Evolutionary conservation across 148 eudicot genomes (phyloP).

Genomic region (Chenopodium suecicum): DNA sequence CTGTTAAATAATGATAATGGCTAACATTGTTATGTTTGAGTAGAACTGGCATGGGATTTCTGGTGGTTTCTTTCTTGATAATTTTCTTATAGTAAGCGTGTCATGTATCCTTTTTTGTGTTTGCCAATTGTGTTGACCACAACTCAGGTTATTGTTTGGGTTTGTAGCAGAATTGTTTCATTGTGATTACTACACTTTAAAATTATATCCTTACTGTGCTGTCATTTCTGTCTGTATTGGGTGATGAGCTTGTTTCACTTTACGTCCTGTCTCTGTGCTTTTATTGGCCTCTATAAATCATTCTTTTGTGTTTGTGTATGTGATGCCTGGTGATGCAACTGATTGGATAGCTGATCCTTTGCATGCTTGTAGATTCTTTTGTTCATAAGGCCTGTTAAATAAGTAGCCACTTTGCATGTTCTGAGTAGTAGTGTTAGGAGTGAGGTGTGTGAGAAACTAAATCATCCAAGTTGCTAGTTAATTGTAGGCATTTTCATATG

Average conservation of each 20-base stretch:
- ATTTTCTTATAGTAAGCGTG: background rate
- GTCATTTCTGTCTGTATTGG: background rate
- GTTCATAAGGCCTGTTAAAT: background rate
- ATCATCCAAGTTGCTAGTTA: background rate
- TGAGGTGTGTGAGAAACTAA: background rate
- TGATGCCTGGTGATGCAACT: background rate
- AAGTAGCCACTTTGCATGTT: background rate
- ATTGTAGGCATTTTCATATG: background rate
- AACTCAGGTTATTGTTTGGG: background rate
- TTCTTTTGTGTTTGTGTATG: background rate
- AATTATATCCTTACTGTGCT: background rate
- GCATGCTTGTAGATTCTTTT: background rate
- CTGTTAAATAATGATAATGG: background rate
- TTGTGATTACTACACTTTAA: background rate
- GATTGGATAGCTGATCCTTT: background rate
- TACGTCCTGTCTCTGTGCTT: background rate
- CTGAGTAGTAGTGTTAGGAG: background rate
- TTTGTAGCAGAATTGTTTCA: background rate
- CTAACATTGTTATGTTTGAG: background rate
- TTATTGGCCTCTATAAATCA: background rate
- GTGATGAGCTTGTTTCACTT: background rate
- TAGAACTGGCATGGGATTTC: background rate
- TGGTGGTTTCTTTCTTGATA: background rate
- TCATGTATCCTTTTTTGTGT: background rate
- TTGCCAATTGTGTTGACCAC: background rate